phyloP scores from a whole-genome alignment of 768 basidiomycete genomes.

The Pulveroboletus sp. region DNA sequence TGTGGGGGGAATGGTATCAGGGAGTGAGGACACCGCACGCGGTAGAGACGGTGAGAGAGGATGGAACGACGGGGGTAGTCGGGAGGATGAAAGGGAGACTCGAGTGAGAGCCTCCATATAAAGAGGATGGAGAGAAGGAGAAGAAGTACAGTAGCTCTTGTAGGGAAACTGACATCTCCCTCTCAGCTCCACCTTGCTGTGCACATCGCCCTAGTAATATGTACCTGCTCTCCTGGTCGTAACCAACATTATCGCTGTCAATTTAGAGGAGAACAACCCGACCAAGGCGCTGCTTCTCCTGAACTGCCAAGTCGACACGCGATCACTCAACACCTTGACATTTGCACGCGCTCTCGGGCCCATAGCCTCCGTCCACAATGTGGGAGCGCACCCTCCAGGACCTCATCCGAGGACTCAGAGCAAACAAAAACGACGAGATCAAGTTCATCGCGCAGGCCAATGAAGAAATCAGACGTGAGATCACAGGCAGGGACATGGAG shows the following conservation, averaged over 20 bases:
- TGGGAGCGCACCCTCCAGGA: slow-evolving; percentile 97
- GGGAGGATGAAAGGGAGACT: neutral
- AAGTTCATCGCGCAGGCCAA: slow-evolving; percentile 90
- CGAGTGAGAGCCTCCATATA: slow-evolving; percentile 38
- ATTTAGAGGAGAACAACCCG: too few species aligned
- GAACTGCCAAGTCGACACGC: neutral
- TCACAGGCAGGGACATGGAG: slow-evolving; percentile 93
- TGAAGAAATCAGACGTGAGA: slow-evolving; percentile 90
- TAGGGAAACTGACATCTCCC: neutral
- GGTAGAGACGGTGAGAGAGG: slow-evolving; percentile 27
- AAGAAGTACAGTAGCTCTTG: neutral
- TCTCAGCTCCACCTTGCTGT: neutral
- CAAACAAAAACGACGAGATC: slow-evolving; percentile 90
- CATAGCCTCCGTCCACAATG: slow-evolving; percentile 42
- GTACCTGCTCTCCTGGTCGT: neutral
- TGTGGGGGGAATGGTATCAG: neutral
- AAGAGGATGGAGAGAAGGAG: slow-evolving; percentile 4
- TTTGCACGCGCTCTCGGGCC: neutral
- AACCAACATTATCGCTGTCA: neutral
- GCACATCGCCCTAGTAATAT: neutral
- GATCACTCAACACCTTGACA: neutral
- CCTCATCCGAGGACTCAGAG: slow-evolving; percentile 90
- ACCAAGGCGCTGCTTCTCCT: neutral
- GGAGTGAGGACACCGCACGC: slow-evolving; percentile 27
- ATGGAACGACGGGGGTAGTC: slow-evolving; percentile 29